phyloP scores from a whole-genome alignment of 805 yeast species.

The Candida coleopterorum region DNA sequence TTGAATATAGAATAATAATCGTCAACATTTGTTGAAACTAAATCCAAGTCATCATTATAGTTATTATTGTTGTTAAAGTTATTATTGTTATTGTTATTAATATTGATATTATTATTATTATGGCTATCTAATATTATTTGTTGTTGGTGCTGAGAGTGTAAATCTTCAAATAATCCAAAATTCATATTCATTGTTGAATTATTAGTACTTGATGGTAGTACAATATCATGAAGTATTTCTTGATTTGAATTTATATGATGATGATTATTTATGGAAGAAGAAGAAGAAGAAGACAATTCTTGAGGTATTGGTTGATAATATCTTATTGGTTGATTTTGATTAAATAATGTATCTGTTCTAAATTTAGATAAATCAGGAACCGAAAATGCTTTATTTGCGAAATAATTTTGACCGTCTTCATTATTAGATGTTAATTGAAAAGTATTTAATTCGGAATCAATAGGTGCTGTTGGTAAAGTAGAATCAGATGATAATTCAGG shows the following conservation, averaged over 20 bases:
- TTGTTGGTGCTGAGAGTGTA: neutral
- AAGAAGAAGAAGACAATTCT: too few species aligned
- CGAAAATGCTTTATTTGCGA: slow-evolving; percentile 6
- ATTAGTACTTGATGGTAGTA: neutral
- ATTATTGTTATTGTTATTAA: too few species aligned
- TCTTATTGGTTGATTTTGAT: slow-evolving; percentile 5
- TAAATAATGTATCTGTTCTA: slow-evolving; percentile 6
- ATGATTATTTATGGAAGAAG: too few species aligned
- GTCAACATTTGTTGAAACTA: neutral
- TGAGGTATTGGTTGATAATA: neutral
- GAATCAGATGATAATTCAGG: neutral
- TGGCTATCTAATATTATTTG: neutral
- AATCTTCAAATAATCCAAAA: slow-evolving; percentile 5
- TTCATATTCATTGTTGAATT: neutral
- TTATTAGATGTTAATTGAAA: neutral
- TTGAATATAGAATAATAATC: slow-evolving; percentile 3
- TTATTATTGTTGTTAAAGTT: too few species aligned
- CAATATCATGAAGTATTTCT: neutral
- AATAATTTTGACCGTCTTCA: neutral
- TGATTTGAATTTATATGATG: neutral
- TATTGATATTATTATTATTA: too few species aligned
- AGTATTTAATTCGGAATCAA: slow-evolving; percentile 1
- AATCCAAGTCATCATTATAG: slow-evolving; percentile 5
- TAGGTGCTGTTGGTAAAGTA: neutral
- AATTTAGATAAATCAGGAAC: slow-evolving; percentile 7